phyloP scores from a whole-genome alignment of 768 basidiomycete genomes.

The Pseudohyphozyma bogoriensis region DNA sequence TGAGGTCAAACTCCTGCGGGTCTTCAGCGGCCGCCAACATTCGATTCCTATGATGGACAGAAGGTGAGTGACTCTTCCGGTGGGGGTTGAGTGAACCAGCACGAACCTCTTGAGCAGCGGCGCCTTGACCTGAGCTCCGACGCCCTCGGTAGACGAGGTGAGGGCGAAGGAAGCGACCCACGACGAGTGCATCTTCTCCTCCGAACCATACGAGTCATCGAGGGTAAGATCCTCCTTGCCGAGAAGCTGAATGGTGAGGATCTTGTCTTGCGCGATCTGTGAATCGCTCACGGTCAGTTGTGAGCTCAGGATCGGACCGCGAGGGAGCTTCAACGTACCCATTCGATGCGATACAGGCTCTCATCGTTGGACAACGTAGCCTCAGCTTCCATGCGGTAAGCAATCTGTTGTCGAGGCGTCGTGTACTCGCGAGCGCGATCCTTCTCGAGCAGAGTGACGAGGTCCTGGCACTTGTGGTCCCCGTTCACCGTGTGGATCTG shows the following conservation, averaged over 20 bases:
- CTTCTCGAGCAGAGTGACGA: constrained; percentile 30
- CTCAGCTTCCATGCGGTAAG: constrained; percentile 43
- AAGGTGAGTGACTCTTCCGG: not conserved
- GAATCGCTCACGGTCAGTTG: not conserved
- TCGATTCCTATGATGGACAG: constrained; percentile 8
- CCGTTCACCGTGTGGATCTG: constrained; percentile 79
- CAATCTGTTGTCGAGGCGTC: constrained; percentile 40
- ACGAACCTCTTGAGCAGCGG: constrained; percentile 38
- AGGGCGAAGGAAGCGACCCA: constrained; percentile 43
- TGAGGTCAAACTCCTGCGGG: constrained; percentile 19
- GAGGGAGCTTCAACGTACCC: constrained; percentile 41
- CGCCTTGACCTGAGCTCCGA: constrained; percentile 38
- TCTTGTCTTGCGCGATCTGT: constrained; percentile 35
- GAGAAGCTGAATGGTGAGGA: constrained; percentile 40
- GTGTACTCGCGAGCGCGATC: constrained; percentile 31
- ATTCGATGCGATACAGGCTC: constrained; percentile 43
- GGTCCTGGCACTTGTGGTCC: constrained; percentile 80
- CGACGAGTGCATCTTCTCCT: constrained; percentile 40
- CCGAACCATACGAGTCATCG: constrained; percentile 40
- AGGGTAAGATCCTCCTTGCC: constrained; percentile 43
- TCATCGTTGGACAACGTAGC: constrained; percentile 40
- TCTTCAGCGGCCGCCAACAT: constrained; percentile 12
- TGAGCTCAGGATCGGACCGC: not conserved
- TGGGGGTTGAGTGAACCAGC: too few species aligned
- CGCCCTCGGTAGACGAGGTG: constrained; percentile 41